phyloP scores from a whole-genome alignment of 208 protist genomes.

The Porcisia hertigi region DNA sequence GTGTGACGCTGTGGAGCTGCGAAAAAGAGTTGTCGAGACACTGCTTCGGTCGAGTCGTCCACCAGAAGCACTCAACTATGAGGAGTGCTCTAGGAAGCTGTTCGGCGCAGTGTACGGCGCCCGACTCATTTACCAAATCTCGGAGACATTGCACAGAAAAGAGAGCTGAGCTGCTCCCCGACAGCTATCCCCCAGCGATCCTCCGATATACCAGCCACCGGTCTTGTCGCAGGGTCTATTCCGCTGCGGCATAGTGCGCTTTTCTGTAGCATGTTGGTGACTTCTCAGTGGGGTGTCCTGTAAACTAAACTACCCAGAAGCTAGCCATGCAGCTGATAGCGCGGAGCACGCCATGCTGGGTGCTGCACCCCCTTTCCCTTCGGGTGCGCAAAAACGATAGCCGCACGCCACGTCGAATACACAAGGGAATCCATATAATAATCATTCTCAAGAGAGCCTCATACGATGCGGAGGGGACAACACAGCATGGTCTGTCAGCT shows the following conservation, averaged over 20 bases:
- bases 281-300: background rate
- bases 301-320: background rate
- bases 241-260: background rate
- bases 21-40: constrained; percentile 9
- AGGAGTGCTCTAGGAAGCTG: constrained; percentile 43
- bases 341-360: background rate
- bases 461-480: background rate
- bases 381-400: background rate
- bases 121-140: constrained; percentile 38
- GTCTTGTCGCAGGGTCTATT: too few relatives aligned
- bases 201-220: background rate
- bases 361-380: too few relatives aligned
- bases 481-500: too few relatives aligned
- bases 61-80: constrained; percentile 31
- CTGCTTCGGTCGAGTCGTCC: constrained; percentile 18
- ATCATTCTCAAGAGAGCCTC: background rate
- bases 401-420: too few relatives aligned
- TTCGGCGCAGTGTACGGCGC: constrained; percentile 51
- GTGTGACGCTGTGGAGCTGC: constrained; percentile 18
- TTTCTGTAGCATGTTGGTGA: too few relatives aligned
- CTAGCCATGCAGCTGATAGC: background rate
- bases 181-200: background rate
- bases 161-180: background rate
- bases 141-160: constrained; percentile 22
- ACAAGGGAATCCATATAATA: too few relatives aligned